phyloP scores from a whole-genome alignment of 2,329 filamentous ascomycete genomes.

The Aspergillus oerlinghausenensis region DNA sequence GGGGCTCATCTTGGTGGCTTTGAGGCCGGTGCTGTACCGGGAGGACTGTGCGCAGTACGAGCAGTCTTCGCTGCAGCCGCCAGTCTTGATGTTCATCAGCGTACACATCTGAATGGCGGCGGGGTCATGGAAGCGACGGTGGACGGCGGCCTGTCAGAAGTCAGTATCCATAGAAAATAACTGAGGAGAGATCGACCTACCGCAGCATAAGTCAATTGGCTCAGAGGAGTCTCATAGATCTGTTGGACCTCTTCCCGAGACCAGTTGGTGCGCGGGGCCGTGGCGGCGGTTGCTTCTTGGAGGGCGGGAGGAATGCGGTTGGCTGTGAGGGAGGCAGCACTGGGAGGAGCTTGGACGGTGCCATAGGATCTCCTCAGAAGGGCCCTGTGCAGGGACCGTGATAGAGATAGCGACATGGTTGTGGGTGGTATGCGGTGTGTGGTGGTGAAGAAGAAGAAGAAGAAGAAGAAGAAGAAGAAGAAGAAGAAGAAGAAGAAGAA shows the following conservation, averaged over 20 bases:
- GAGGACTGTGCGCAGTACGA: slow-evolving; percentile 89
- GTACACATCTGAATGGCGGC: slow-evolving; percentile 86
- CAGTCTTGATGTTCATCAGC: slow-evolving; percentile 94
- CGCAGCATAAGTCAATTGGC: slow-evolving; percentile 71
- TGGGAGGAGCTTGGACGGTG: slow-evolving; percentile 35
- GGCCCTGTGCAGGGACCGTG: slow-evolving; percentile 26
- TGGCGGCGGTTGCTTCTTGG: slow-evolving; percentile 33
- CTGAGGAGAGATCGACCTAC: slow-evolving; percentile 45
- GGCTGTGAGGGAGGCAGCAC: slow-evolving; percentile 25
- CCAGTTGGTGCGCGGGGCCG: slow-evolving; percentile 65
- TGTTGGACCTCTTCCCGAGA: slow-evolving; percentile 74
- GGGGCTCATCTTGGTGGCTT: slow-evolving; percentile 71
- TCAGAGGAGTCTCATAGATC: slow-evolving; percentile 76
- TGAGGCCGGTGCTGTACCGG: slow-evolving; percentile 70
- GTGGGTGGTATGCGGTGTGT: not conserved
- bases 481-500: not conserved
- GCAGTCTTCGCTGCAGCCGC: slow-evolving; percentile 87
- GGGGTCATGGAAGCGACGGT: slow-evolving; percentile 81
- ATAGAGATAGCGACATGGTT: slow-evolving; percentile 26
- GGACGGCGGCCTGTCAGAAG: slow-evolving; percentile 62
- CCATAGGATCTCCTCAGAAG: slow-evolving; percentile 33
- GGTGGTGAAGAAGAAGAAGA: not conserved
- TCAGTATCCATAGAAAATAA: not conserved
- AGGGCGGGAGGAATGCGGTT: slow-evolving; percentile 29
- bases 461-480: not conserved